Evolutionary conservation across 352 stramenopile species (phyloP).

Genomic region (Phytophthora agathidicida): DNA sequence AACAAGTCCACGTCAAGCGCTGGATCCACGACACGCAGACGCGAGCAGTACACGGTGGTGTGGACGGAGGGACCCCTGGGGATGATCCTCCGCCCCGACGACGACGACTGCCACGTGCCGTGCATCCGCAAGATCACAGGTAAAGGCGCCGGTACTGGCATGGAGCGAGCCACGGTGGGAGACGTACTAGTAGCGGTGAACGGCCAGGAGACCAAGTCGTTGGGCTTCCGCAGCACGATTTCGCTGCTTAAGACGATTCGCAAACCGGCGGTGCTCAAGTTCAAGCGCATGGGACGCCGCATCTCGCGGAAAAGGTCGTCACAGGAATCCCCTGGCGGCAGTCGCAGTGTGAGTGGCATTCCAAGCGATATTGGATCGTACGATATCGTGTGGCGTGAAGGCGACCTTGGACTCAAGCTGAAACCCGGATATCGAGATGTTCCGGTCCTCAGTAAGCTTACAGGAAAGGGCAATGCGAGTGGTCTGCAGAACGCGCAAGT

Average conservation of each 20-base stretch:
- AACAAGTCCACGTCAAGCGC: constrained; percentile 31
- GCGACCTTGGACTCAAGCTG: constrained; percentile 84
- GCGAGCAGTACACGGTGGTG: constrained; percentile 88
- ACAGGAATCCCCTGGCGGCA: constrained; percentile 35
- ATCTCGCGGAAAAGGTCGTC: constrained; percentile 65
- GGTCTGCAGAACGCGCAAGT: constrained; percentile 85
- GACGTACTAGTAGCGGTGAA: constrained; percentile 88
- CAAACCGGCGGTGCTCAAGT: constrained; percentile 88
- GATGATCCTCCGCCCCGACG: constrained; percentile 87
- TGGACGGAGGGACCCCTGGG: constrained; percentile 85
- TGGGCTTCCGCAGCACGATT: constrained; percentile 87
- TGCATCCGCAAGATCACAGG: constrained; percentile 89
- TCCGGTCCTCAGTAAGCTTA: constrained; percentile 84
- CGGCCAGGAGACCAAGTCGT: constrained; percentile 82
- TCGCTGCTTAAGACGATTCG: constrained; percentile 86
- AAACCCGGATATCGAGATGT: constrained; percentile 81
- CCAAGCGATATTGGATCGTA: constrained; percentile 72
- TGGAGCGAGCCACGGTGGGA: constrained; percentile 79
- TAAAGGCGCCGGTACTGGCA: constrained; percentile 84
- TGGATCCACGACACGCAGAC: constrained; percentile 38
- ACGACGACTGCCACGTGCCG: constrained; percentile 87
- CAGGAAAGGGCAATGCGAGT: constrained; percentile 81
- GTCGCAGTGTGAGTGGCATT: constrained; percentile 37
- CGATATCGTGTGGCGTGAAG: constrained; percentile 89
- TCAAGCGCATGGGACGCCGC: constrained; percentile 85